phyloP scores from a whole-genome alignment of 495 filamentous ascomycete genomes.

The Entonaema liquescens region DNA sequence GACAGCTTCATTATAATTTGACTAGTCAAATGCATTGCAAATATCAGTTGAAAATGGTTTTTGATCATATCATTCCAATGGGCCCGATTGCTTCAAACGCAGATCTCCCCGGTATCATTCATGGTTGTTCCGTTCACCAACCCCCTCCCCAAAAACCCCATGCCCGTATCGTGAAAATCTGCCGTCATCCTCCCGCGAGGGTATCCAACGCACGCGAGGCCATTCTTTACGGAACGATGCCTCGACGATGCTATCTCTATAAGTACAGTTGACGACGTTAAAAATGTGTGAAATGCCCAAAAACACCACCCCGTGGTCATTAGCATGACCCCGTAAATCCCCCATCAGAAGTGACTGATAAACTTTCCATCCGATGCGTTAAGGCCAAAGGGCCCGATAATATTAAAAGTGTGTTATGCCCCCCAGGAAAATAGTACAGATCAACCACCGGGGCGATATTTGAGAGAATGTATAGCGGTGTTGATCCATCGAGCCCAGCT shows the following conservation, averaged over 20 bases:
- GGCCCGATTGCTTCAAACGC: slow-evolving; percentile 28
- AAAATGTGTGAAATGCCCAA: slow-evolving; percentile 26
- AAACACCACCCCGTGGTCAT: slow-evolving; percentile 34
- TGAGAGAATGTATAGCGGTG: slow-evolving; percentile 38
- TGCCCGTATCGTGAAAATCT: slow-evolving; percentile 37
- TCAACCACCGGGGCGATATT: slow-evolving; percentile 22
- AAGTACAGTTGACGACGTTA: slow-evolving; percentile 41
- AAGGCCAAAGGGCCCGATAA: slow-evolving; percentile 18
- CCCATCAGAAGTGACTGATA: slow-evolving; percentile 24
- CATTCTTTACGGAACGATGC: slow-evolving; percentile 27
- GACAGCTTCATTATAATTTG: slow-evolving; percentile 32
- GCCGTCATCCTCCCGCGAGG: slow-evolving; percentile 42
- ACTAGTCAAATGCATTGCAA: slow-evolving; percentile 20
- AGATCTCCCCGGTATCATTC: slow-evolving; percentile 39
- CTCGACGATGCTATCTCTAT: slow-evolving; percentile 42
- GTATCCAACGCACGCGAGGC: slow-evolving; percentile 44
- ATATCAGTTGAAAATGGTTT: slow-evolving; percentile 34
- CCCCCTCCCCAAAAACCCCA: slow-evolving; percentile 20
- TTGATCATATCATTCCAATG: slow-evolving; percentile 35
- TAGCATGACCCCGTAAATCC: slow-evolving; percentile 15
- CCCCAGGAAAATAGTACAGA: slow-evolving; percentile 43
- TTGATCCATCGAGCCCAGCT: slow-evolving; percentile 46
- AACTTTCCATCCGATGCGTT: slow-evolving; percentile 19
- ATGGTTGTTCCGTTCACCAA: slow-evolving; percentile 35
- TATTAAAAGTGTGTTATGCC: slow-evolving; percentile 38